Evolutionary conservation across 140 eudicot genomes (phyloP).

Genomic region (Oenanthe javanica): DNA sequence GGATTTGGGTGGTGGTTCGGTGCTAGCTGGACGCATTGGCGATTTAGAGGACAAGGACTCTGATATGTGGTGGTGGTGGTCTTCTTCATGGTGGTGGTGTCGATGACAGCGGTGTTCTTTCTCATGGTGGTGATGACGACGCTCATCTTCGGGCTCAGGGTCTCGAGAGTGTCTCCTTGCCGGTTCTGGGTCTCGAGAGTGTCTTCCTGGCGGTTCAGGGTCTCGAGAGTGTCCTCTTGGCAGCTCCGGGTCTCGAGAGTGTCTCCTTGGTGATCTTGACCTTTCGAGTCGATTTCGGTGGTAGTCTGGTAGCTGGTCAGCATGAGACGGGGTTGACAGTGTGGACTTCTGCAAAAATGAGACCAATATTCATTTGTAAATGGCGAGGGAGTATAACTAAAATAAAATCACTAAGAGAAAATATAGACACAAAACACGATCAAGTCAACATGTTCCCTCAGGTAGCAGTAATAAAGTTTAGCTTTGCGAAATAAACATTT

Average conservation of each 20-base stretch:
- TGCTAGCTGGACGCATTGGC: constrained; percentile 19
- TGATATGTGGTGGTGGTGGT: constrained; percentile 44
- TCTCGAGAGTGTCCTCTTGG: constrained; percentile 50
- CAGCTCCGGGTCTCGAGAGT: constrained; percentile 41
- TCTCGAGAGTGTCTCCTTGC: constrained; percentile 50
- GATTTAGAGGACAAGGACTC: constrained; percentile 44
- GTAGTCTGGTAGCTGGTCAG: constrained; percentile 25
- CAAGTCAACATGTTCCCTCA: too few relatives aligned
- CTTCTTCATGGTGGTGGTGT: constrained; percentile 25
- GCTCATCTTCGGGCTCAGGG: constrained; percentile 21
- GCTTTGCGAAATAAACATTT: too few relatives aligned
- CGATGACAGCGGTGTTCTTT: constrained; percentile 25
- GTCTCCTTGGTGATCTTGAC: constrained; percentile 40
- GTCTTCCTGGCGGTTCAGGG: constrained; percentile 43
- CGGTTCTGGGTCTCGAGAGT: constrained; percentile 42
- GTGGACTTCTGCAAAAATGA: constrained; percentile 31
- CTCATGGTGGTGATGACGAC: not conserved
- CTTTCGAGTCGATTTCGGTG: constrained; percentile 45
- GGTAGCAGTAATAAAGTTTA: too few relatives aligned
- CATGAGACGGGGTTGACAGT: constrained; percentile 23
- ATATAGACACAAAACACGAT: too few relatives aligned
- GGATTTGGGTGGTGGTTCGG: constrained; percentile 27
- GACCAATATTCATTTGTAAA: not conserved
- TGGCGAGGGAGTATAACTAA: not conserved
- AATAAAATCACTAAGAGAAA: too few relatives aligned